Conservation (phyloP, 768 basidiomycete species). For the Tubosaeta sp. region DNA sequence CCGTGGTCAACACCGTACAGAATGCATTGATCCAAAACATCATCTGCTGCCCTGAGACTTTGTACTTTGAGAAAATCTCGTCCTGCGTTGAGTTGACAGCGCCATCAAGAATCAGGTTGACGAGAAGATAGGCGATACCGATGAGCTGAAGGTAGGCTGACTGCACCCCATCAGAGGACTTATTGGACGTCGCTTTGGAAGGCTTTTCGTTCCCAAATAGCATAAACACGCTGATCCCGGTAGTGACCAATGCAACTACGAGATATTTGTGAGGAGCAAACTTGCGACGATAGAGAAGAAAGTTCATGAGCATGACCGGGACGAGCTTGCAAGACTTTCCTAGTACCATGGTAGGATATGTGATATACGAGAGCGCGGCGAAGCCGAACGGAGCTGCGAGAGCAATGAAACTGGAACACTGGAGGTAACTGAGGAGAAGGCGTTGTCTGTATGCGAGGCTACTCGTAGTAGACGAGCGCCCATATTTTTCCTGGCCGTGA, state of each 20-base stretch:
- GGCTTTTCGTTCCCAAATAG: constrained; percentile 62
- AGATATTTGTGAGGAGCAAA: constrained; percentile 95
- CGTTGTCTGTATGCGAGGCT: constrained; percentile 35
- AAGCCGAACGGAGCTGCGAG: constrained; percentile 95
- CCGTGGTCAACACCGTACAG: constrained; percentile 66
- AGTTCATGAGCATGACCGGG: constrained; percentile 97
- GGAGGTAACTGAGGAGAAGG: constrained; percentile 72
- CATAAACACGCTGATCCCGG: constrained; percentile 94
- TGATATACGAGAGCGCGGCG: constrained; percentile 90
- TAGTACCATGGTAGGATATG: constrained; percentile 98
- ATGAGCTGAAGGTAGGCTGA: constrained; percentile 57
- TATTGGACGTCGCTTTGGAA: constrained; percentile 34
- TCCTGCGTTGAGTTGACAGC: constrained; percentile 96
- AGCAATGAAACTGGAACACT: constrained; percentile 85
- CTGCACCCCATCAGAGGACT: constrained; percentile 22
- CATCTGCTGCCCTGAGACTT: constrained; percentile 90
- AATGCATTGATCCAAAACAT: constrained; percentile 98
- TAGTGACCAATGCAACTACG: constrained; percentile 89
- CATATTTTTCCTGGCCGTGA: constrained; percentile 19
- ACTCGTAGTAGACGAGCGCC: constrained; percentile 27
- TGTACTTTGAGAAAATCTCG: constrained; percentile 82
- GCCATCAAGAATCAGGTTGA: constrained; percentile 91
- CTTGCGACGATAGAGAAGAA: constrained; percentile 86
- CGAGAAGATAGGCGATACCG: constrained; percentile 69
- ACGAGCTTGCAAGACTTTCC: constrained; percentile 99